Evolutionary conservation across 345 rosid genomes (phyloP), one percentile per base, ranked within the genome.

Genomic region (Moricandia arvensis): DNA sequence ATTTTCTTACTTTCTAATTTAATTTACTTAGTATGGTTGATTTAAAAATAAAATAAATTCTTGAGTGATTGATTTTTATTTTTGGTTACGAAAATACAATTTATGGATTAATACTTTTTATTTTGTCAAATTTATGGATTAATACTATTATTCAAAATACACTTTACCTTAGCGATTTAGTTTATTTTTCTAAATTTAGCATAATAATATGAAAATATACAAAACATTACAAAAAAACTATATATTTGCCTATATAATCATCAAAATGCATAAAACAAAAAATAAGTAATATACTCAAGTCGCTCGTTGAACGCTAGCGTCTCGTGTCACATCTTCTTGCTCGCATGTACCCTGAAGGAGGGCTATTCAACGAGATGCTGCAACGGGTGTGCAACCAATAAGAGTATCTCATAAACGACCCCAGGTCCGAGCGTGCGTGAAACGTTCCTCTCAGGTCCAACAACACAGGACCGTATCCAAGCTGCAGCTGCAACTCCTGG

Each of bases 301-400:
- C 17, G 3, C 16, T 45, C 7, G 0, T 2, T 13, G 17, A n/a
- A 58, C 10, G 31, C 45, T 79, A 94, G 35, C 88, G 96, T 84
- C 85, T 89, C 0, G 93, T 89, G 74, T 12, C 79, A 84, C 98
- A 95, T 59, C 66, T 74, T 66, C 84, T 84, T 30, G 75, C 89
- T 79, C 77, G 80, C 17, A 90, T 60, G 17, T 86, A 86, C 15
- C 99, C 99, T 7, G 60, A 59, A 2, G 99, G 99, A 75, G 99
- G 99, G 38, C 69, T 81, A 16, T 88, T 80, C 45, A 90, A 63
- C 72, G 81, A 10, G 54, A 92, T 79, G 12, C 68, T 69, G 80
- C 98, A 92, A 13, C 77, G 85, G 21, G 85, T 82, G 51, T 92
- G 86, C 13, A 92, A 72, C 84, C 89, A 68, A 66, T 95, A 89